A percentile compares a stretch with the other conserved stretches of the same genome.
Conservation (phyloP, 148 eudicot genomes). For the Rhododendron vialii region DNA sequence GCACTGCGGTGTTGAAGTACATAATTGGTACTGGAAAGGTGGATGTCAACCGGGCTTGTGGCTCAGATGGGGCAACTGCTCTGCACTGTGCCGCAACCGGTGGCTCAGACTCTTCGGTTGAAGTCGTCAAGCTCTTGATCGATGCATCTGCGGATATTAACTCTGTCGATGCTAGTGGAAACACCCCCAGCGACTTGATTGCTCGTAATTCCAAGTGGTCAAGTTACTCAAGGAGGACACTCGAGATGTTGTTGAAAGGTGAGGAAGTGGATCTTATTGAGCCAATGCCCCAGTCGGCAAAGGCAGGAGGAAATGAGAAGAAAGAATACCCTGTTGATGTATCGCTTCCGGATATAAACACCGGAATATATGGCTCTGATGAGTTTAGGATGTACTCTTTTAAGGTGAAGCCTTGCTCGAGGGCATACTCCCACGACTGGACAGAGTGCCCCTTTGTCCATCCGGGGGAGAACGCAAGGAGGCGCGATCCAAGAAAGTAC, state of each 20-base stretch:
- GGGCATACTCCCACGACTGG: conserved; percentile 98
- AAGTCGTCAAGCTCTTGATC: conserved; percentile 43
- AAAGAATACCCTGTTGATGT: conserved; percentile 65
- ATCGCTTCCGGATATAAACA: conserved; percentile 79
- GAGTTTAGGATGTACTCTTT: conserved; percentile 91
- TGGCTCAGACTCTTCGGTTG: conserved; percentile 36
- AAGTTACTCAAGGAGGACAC: conserved; percentile 13
- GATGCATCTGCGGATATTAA: conserved; percentile 47
- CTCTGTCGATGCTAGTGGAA: conserved; percentile 50
- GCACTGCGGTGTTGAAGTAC: conserved; percentile 41
- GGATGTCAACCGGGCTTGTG: conserved; percentile 57
- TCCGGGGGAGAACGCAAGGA: conserved; percentile 91
- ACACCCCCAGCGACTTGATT: conserved; percentile 55
- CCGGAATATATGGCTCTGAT: conserved; percentile 66
- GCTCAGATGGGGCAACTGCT: conserved; percentile 69
- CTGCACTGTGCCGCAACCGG: conserved; percentile 89
- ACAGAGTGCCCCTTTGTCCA: conserved; percentile 96
- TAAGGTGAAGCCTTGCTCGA: conserved; percentile 91
- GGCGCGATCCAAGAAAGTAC: conserved; percentile 78
- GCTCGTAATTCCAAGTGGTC: conserved; percentile 29
- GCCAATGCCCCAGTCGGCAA: neutral
- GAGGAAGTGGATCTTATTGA: conserved; percentile 1
- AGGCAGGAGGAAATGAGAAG: conserved; percentile 35
- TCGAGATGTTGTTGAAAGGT: conserved; percentile 45
- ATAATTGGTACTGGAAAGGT: conserved; percentile 35